A percentile compares a stretch with the other conserved stretches of the same genome.
Evolutionary conservation across 805 yeast species (phyloP).

Genomic region (Zygosaccharomyces gambellarensis): DNA sequence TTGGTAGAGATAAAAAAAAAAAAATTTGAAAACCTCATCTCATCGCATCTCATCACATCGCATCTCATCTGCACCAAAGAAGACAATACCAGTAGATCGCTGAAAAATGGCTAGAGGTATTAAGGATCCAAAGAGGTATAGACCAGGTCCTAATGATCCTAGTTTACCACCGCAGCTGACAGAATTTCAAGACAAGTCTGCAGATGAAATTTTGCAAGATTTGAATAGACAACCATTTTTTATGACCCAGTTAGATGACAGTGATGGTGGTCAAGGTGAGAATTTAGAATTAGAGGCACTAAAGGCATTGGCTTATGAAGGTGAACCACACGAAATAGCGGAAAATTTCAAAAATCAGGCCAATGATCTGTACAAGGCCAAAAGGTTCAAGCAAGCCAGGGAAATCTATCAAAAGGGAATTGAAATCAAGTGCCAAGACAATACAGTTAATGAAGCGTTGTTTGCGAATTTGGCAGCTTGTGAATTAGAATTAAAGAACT

Average conservation of each 20-base stretch:
- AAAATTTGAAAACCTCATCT: background rate
- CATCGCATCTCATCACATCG: background rate
- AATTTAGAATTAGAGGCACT: conserved; percentile 79
- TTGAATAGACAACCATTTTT: conserved; percentile 85
- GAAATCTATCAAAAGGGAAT: conserved; percentile 77
- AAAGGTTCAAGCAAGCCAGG: conserved; percentile 70
- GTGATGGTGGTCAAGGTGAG: conserved; percentile 72
- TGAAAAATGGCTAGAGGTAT: conserved; percentile 5
- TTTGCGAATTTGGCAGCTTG: conserved; percentile 86
- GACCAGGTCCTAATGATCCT: conserved; percentile 57
- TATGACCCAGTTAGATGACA: conserved; percentile 81
- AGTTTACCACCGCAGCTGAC: conserved; percentile 78
- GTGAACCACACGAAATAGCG: conserved; percentile 91
- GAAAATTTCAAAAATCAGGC: conserved; percentile 89
- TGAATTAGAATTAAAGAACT: conserved; percentile 78
- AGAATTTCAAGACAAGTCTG: conserved; percentile 52
- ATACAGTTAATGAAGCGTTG: conserved; percentile 54
- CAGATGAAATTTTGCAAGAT: conserved; percentile 73
- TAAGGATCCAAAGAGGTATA: conserved; percentile 38
- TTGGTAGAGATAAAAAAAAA: background rate
- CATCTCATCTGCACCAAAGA: background rate
- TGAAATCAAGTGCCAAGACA: conserved; percentile 58
- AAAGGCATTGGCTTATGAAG: conserved; percentile 88
- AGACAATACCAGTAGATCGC: background rate
- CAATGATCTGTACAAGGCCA: conserved; percentile 72